Evolutionary conservation across 1,139 yeast genomes (phyloP).

Genomic region (Diutina catenulata): DNA sequence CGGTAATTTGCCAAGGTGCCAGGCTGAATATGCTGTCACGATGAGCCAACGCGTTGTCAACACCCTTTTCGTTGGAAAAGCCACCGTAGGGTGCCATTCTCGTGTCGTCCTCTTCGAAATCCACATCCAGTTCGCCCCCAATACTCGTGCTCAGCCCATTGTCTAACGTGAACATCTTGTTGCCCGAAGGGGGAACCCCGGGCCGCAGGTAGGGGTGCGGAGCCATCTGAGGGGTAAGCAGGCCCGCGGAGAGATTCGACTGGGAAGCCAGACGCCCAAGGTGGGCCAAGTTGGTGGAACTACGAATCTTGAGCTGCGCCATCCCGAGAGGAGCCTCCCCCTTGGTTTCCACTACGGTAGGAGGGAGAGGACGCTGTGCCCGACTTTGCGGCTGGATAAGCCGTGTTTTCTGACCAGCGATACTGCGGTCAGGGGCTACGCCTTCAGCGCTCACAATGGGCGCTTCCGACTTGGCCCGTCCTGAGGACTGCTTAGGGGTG

Average conservation of each 20-base stretch:
- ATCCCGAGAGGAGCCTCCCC: background rate
- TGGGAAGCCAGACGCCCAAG: no score
- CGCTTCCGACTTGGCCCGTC: no score
- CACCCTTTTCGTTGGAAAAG: conserved; percentile 42
- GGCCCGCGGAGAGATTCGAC: no score
- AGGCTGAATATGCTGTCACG: conserved; percentile 50
- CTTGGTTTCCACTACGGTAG: background rate
- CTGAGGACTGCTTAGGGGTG: no score
- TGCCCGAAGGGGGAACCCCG: background rate
- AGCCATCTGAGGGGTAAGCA: no score
- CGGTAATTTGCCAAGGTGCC: conserved; percentile 67
- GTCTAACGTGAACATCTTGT: background rate
- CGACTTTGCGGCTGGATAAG: conserved; percentile 2
- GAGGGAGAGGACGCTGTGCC: background rate
- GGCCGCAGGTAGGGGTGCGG: background rate
- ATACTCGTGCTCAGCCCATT: conserved; percentile 2
- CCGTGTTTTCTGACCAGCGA: no score
- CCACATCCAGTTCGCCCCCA: conserved; percentile 2
- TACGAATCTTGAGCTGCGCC: conserved; percentile 1
- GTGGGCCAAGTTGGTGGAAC: background rate
- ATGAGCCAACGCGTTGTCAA: conserved; percentile 29
- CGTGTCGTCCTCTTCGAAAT: conserved; percentile 20
- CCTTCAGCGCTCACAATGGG: no score
- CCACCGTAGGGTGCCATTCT: conserved; percentile 68
- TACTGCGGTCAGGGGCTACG: no score